Evolutionary conservation across 352 stramenopile species (phyloP).

Genomic region (Phytophthora uliginosa): DNA sequence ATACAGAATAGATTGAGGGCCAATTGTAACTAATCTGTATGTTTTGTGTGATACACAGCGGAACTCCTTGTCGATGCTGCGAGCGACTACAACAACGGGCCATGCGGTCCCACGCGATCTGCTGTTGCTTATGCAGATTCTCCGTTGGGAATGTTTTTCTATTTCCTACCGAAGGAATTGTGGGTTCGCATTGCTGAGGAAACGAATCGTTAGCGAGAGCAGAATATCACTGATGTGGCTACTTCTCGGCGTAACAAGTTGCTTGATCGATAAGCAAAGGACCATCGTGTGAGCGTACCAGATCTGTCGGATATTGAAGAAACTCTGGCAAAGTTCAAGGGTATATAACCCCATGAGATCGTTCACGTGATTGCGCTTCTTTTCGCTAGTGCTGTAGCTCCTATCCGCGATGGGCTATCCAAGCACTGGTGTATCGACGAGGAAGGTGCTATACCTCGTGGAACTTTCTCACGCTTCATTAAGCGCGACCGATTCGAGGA

Average conservation of each 20-base stretch:
- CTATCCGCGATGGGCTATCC: slow-evolving; percentile 4
- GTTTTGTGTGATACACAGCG: not conserved
- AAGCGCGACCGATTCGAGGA: slow-evolving; percentile 23
- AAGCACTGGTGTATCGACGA: slow-evolving; percentile 16
- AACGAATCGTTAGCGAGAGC: slow-evolving; percentile 16
- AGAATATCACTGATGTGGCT: slow-evolving; percentile 6
- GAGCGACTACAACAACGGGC: slow-evolving; percentile 6
- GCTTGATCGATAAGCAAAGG: not conserved
- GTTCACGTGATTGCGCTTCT: slow-evolving; percentile 16
- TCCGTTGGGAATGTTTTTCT: slow-evolving; percentile 32
- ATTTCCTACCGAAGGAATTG: slow-evolving; percentile 25
- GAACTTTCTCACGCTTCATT: slow-evolving; percentile 28
- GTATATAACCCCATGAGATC: slow-evolving; percentile 15
- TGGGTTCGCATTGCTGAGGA: slow-evolving; percentile 23
- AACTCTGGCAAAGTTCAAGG: slow-evolving; percentile 14
- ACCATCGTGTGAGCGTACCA: slow-evolving; percentile 12
- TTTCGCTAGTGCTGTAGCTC: slow-evolving; percentile 16
- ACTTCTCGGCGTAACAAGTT: not conserved
- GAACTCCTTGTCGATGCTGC: slow-evolving; percentile 10
- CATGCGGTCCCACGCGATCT: slow-evolving; percentile 17
- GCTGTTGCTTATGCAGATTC: slow-evolving; percentile 19
- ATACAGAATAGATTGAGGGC: too few relatives aligned
- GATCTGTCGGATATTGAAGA: slow-evolving; percentile 7
- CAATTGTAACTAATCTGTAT: too few relatives aligned
- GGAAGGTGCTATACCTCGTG: slow-evolving; percentile 24